Percentiles rank a stretch among this genome's conserved stretches.
Evolutionary conservation across 768 basidiomycete species (phyloP).

Genomic region (Phanerochaete carnosa): DNA sequence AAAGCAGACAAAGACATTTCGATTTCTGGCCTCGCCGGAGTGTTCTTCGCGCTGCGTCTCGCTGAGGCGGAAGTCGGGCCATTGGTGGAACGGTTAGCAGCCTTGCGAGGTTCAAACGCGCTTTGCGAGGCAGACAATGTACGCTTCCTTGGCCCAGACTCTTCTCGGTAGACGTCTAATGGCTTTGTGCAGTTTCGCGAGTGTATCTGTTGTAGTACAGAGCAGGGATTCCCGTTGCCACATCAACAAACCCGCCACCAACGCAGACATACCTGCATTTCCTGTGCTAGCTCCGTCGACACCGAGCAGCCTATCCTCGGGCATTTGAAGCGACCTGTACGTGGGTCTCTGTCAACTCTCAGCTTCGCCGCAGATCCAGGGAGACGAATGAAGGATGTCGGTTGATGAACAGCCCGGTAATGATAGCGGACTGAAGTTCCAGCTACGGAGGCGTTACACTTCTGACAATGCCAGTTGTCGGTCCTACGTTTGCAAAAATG

Average conservation of each 20-base stretch:
- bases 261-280: background rate
- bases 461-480: background rate
- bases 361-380: background rate
- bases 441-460: background rate
- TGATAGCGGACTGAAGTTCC: background rate
- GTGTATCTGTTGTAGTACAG: background rate
- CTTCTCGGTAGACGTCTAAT: background rate
- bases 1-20: background rate
- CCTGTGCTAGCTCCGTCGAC: background rate
- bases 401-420: background rate
- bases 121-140: background rate
- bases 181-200: conserved; percentile 1
- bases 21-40: background rate
- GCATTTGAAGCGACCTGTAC: background rate
- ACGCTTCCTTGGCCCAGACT: background rate
- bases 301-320: conserved; percentile 1
- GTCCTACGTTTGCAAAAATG: background rate
- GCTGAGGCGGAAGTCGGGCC: background rate
- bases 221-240: background rate
- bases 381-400: background rate
- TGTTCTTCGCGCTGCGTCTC: background rate
- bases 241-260: background rate
- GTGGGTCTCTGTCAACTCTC: background rate
- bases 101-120: background rate
- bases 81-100: background rate